Evolutionary conservation across 1,284 basidiomycete genomes (phyloP), one percentile per base, ranked within the genome.

Genomic region (Vanrija humicola): DNA sequence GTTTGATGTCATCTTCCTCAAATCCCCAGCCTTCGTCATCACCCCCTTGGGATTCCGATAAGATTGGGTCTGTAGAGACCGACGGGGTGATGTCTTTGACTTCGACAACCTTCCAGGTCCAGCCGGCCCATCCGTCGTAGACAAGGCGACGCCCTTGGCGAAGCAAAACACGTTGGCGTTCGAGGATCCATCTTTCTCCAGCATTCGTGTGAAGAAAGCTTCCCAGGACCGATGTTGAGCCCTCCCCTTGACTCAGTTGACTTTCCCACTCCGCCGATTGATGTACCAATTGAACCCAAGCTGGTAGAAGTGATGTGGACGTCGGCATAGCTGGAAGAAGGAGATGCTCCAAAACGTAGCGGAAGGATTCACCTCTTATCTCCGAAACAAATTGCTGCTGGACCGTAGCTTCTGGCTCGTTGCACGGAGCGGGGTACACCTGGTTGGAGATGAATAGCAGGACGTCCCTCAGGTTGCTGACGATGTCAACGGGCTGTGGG

Each of bases 241-340:
- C 34, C 4, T 1, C 18, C 25, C 38, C 15, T 12, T 14, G 7
- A 29, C 29, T 26, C 6, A 82, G 80, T 29, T 77, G 74, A 12
- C 79, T 76, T 73, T 92, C 90, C 48, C 89, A 86, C 1, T 72
- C 66, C 1, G 86, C 82, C 3, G 86, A 83, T 12, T 77, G 71
- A 14, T 79, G 65, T 0, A 84, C 72, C 10, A 86, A 72, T 8
- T 77, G 68, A n/a, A 91, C 73, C 70, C 86, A 92, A 0, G 75
- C 58, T 1, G 85, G 82, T 0, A 92, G 78, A 2, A 70, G 72
- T 6, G 79, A 74, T 38, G 86, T 79, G 3, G 84, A 81, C 0
- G 83, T 81, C 0, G 89, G 88, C 6, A 91, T 75, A 16, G 81
- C 80, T 0, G 86, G 83, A 39, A 86, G 76, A 21, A 92, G 79